These are phyloP conservation scores for Odontarrhena argentea DNA, from an alignment of 345 rosid genomes.

Conservation along the genomic window DNA sequence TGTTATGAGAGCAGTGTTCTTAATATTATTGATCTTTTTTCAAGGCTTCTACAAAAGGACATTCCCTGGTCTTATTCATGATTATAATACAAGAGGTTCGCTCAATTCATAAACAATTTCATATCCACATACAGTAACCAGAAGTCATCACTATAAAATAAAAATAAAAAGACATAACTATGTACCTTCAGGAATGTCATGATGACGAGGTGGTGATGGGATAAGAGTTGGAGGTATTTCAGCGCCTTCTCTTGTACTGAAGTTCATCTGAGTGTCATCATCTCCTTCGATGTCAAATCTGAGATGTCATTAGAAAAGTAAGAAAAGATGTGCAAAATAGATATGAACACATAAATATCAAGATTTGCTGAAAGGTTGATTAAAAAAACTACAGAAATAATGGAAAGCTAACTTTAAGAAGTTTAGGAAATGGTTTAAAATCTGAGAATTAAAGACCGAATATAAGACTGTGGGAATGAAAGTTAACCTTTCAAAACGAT, in stretches of 20 bases:
- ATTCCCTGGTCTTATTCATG: constrained; percentile 20
- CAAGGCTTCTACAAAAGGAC: constrained; percentile 25
- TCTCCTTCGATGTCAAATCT: constrained; percentile 82
- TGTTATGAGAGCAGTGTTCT: constrained; percentile 20
- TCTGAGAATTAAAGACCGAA: constrained; percentile 16
- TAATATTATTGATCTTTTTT: neutral
- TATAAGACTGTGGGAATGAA: constrained; percentile 5
- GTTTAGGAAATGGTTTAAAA: constrained; percentile 1
- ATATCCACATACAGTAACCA: constrained; percentile 24
- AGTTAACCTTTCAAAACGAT: constrained; percentile 68
- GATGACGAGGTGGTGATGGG: constrained; percentile 57
- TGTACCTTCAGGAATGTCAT: constrained; percentile 59
- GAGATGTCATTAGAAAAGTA: constrained; percentile 33
- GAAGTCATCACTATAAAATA: constrained; percentile 4
- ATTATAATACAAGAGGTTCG: constrained; percentile 13
- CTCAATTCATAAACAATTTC: constrained; percentile 33
- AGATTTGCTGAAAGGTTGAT: constrained; percentile 23
- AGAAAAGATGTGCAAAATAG: neutral
- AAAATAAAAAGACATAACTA: constrained; percentile 12
- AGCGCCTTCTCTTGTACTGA: constrained; percentile 51
- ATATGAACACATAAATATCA: constrained; percentile 24
- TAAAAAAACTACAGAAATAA: constrained; percentile 12
- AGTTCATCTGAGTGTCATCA: constrained; percentile 60
- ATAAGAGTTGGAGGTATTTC: constrained; percentile 50
- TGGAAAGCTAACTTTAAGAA: constrained; percentile 10